Percentiles rank a stretch among this genome's conserved stretches.
These are phyloP conservation scores for Penicillium mononematosum DNA, from an alignment of 495 filamentous ascomycete genomes.

Conservation along the genomic window DNA sequence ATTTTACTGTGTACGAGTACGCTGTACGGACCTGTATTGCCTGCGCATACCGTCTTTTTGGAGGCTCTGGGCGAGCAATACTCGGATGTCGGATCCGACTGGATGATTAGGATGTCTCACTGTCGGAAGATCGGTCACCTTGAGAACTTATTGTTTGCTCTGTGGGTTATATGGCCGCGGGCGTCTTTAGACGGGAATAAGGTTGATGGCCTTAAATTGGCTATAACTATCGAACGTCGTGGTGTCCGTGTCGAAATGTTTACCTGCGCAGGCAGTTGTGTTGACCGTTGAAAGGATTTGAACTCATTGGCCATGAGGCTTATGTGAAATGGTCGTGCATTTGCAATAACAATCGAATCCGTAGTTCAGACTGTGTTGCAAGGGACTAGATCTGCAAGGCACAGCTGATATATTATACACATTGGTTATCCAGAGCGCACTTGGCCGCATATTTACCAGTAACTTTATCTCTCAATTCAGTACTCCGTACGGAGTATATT, in stretches of 20 bases:
- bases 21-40: not conserved
- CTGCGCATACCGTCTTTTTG: not conserved
- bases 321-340: not conserved
- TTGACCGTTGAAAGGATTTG: not conserved
- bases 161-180: not conserved
- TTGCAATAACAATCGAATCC: not conserved
- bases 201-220: not conserved
- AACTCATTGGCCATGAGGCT: not conserved
- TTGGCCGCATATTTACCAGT: not conserved
- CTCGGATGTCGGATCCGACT: slow-evolving; percentile 4
- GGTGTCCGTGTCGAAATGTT: not conserved
- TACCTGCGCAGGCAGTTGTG: not conserved
- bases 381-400: slow-evolving; percentile 14
- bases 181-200: not conserved
- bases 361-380: slow-evolving; percentile 2
- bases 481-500: too few relatives aligned
- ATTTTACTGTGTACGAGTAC: not conserved
- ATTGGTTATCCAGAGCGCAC: not conserved
- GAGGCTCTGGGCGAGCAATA: not conserved
- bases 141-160: not conserved
- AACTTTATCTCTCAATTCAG: not conserved
- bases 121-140: not conserved
- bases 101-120: slow-evolving; percentile 3
- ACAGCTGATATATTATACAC: slow-evolving; percentile 3
- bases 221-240: not conserved